Base-by-base conservation (phyloP, 768 basidiomycete genomes). In the Leucosporidium scottii region DNA sequence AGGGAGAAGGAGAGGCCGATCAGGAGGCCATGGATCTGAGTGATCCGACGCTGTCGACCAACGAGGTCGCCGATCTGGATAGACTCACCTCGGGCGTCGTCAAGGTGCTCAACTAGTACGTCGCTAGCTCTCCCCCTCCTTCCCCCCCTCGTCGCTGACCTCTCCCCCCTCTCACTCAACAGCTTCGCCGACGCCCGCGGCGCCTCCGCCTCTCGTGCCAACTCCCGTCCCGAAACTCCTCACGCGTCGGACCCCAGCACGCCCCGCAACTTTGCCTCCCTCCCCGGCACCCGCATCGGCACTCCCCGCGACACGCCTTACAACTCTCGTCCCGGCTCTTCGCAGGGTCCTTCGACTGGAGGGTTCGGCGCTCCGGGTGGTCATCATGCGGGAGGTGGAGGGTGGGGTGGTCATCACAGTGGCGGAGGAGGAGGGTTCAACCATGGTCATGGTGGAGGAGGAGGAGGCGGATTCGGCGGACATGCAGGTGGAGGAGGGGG, bases 61-160 rank as follows among this genome's bases (percentile, higher is more conserved):
- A 27, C 17, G 74, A 74, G 49, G 49, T 72, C 28, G 54, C 62
- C 39, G 71, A 74, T 39, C 67, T 74, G 54, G 71, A 73, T 44
- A 48, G 53, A 27, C 60, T 74, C 34, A 70, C 71, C 9, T 28
- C 49, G 9, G 68, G 65, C 53, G 69, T 73, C 56, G 69, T 70
- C 47, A 64, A 68, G n/a, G 59, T 73, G 20, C 69, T 74, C 60
- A 67, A 72, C 64, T 47, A 48, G 56, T 67, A 39, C 48, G 66
- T 39, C 39, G n/a, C n/a, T n/a, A 34, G 34, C 34, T 44, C 34
- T 27, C 36, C 18, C 18, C 34, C 6, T 31, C 23, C 8, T 44
- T 59, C 39, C 57, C 6, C 39, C 6, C 1, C 20, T 25, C 18
- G 12, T 27, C 23, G 57, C 57, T 44, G 39, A 39, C 39, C 3